Percentiles rank a stretch among this genome's conserved stretches.
Conservation (phyloP, 148 eudicot species). For the Cornus suecica region DNA sequence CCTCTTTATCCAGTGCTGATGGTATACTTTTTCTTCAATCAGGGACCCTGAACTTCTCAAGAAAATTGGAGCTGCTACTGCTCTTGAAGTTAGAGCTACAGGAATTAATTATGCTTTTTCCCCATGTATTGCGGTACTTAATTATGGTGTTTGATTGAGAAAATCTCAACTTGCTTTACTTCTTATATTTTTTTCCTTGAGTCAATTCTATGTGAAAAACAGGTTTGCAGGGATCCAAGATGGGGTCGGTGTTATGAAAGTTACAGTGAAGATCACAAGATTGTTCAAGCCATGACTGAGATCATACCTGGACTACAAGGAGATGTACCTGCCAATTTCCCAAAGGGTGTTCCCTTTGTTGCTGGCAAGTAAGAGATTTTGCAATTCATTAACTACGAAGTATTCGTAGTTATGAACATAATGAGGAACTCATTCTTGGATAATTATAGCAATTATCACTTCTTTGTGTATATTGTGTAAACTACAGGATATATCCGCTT, state of each 20-base stretch:
- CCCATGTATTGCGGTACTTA: constrained; percentile 32
- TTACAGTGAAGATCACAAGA: constrained; percentile 48
- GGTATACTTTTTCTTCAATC: not conserved
- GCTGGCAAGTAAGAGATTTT: constrained; percentile 46
- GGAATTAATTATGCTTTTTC: constrained; percentile 36
- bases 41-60: constrained; percentile 26
- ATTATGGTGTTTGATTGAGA: not conserved
- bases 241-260: constrained; percentile 66
- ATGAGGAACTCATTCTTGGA: not conserved
- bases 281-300: constrained; percentile 50
- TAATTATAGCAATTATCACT: not conserved
- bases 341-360: constrained; percentile 48
- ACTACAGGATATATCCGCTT: not conserved
- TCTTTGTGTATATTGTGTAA: not conserved
- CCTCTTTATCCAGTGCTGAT: too few relatives aligned
- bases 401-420: not conserved
- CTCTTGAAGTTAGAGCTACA: constrained; percentile 39
- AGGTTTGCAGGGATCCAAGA: constrained; percentile 71
- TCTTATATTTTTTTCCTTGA: not conserved
- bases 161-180: not conserved
- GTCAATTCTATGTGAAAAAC: not conserved
- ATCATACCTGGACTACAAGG: constrained; percentile 60
- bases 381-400: not conserved
- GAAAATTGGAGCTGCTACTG: constrained; percentile 43
- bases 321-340: constrained; percentile 32